Evolutionary conservation across 352 stramenopile species (phyloP), one percentile per base, ranked within the genome.

Genomic region (Phytophthora podocarpi): DNA sequence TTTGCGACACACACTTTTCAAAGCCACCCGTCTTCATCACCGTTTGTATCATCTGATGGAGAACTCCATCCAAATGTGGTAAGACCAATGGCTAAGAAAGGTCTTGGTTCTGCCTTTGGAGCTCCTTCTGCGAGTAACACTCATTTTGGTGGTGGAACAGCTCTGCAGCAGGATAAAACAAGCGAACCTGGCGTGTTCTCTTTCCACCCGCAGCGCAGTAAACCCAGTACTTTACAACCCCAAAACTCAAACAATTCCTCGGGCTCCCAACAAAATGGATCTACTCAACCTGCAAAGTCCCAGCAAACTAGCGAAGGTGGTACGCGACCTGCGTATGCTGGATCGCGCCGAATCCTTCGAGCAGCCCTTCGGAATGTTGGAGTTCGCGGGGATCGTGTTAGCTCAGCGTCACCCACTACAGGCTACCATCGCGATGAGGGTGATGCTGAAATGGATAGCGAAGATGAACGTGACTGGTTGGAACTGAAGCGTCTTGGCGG

Each of bases 401-500:
- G 35, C 16, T 76, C 68, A 47, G 63, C 59, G 7, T 40, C 68
- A 28, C 49, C 37, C 2, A 40, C 23, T 15, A 46, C 15, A 6
- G 34, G 10, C 13, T 48, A 46, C 43, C 35, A 41, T 13, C 28
- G 24, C 16, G 42, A 55, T 5, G 48, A 66, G 27, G 36, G 52
- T 41, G 69, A 76, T 24, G 51, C 64, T 30, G 66, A 72, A 39
- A 74, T 77, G 56, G 59, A 68, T 15, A 71, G 54, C 7, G 56
- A 70, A 52, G 66, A 76, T 21, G 78, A 83, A 5, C 59, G 48
- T 32, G 68, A 78, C 26, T 93, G 85, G 85, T 52, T 67, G 7
- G 76, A 92, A 18, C 64, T 88, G 37, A 93, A 93, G 53, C 61
- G 59, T 32, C 70, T 84, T 12, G 85, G 85, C 9, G 80, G 76